Evolutionary conservation across 2,329 filamentous ascomycete genomes (phyloP), one percentile per base, ranked within the genome.

Genomic region (Pseudogymnoascus sp.): DNA sequence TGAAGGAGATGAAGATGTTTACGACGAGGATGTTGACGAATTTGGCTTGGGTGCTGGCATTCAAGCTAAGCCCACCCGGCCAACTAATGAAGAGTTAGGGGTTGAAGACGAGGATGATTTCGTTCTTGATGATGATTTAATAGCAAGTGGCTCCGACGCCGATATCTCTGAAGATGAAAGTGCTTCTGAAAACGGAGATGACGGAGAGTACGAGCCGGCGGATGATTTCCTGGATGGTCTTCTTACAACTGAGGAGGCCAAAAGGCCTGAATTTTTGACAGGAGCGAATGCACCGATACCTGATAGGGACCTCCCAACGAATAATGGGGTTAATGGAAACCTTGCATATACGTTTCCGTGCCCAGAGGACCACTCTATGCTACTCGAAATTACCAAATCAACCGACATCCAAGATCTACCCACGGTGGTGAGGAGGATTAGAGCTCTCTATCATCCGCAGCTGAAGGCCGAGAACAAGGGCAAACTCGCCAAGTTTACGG

Each of bases 71-170:
- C 35, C 33, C 33, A 38, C 9, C 35, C 78, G 80, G 23, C 71
- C 68, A 28, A 68, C 63, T 36, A 69, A 66, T 62, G 79, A 82
- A 9, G 82, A 88, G 63, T 74, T 92, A 16, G 90, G 86, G 5
- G 87, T 96, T 35, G 92, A 96, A 67, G 93, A 97, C 68, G 93
- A 97, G 72, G 93, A 97, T 69, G 91, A 97, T 69, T 97, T 97
- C 69, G 73, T 93, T 25, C 86, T 97, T 65, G 93, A 97, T 64
- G 90, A 94, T 65, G 89, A 96, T 70, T 81, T 97, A 14, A 83
- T 97, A 35, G 92, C 92, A 11, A 90, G 86, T 38, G 93, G 90
- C 5, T 75, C 82, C 16, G 80, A 80, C 6, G 81, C 80, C 38
- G 81, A 83, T 41, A 80, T 82, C 4, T 73, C 71, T 19, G 67